These are phyloP conservation scores for Protomyces gravidus DNA, from an alignment of 1,139 yeast species.

Conservation along the genomic window DNA sequence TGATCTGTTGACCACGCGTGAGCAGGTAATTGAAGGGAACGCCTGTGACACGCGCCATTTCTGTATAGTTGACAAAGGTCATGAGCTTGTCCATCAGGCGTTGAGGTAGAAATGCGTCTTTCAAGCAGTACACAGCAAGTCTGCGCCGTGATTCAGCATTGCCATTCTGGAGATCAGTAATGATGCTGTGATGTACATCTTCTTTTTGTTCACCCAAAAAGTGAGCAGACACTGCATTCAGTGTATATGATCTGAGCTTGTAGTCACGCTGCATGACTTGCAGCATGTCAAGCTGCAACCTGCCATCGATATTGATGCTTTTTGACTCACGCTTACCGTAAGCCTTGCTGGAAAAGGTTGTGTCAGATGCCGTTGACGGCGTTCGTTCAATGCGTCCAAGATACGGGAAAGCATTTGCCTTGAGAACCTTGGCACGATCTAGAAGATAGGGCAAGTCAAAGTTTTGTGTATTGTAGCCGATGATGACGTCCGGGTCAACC, in stretches of 20 bases:
- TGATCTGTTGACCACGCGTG: slow-evolving; percentile 93
- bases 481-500: slow-evolving; percentile 92
- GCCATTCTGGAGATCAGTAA: slow-evolving; percentile 91
- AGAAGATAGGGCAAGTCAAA: slow-evolving; percentile 91
- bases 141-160: slow-evolving; percentile 87
- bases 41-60: slow-evolving; percentile 99
- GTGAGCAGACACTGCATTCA: slow-evolving; percentile 92
- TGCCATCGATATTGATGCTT: slow-evolving; percentile 86
- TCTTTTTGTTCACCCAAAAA: slow-evolving; percentile 94
- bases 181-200: slow-evolving; percentile 95
- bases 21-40: slow-evolving; percentile 90
- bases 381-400: slow-evolving; percentile 71
- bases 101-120: slow-evolving; percentile 90
- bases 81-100: slow-evolving; percentile 83
- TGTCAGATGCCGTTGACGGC: slow-evolving; percentile 72
- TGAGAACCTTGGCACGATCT: slow-evolving; percentile 76
- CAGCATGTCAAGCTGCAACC: slow-evolving; percentile 88
- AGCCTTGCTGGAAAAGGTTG: slow-evolving; percentile 88
- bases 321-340: slow-evolving; percentile 94
- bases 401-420: slow-evolving; percentile 66
- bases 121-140: slow-evolving; percentile 92
- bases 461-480: slow-evolving; percentile 91
- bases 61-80: slow-evolving; percentile 96
- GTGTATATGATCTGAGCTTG: slow-evolving; percentile 86
- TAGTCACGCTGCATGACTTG: slow-evolving; percentile 94